Base-by-base conservation (phyloP, 169 alveolate genomes). In the Cryptosporidium ryanae region DNA sequence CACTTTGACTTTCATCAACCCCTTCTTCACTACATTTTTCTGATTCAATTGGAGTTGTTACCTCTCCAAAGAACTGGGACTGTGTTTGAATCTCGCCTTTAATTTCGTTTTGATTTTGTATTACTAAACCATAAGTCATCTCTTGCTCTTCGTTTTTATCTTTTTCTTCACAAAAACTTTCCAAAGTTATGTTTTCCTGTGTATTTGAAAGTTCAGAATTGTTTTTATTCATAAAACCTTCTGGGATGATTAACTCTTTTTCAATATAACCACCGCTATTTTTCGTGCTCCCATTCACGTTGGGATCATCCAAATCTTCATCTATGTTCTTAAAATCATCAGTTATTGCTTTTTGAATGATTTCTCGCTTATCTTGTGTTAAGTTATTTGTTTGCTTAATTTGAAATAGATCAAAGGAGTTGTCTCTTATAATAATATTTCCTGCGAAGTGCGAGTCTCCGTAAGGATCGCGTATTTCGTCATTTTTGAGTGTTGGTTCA, bases 291-390 rank as follows among this genome's bases (percentile, higher is more conserved):
- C 5, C 66, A 25, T 61, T 6, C 6, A 21, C 66, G 7, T 0
- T 61, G 4, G 5, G 43, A 7, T 61, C 44, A 13, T 31, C 66
- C 8, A 61, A 61, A 18, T 31, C 66, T 7, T 31, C 66, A 25
- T 46, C 54, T 46, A 52, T 52, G 5, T 52, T 5, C 27, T n/a
- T 52, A 6, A 52, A 17, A 52, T 52, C 27, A 52, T 52, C 27
- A 12, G 52, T 55, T n/a, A 68, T 15, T 10, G 83, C 83, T 18
- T 54, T 59, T n/a, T 68, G 34, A 21, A 68, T 68, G 15, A 68
- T 50, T 27, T 12, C 66, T 32, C 54, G 59, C 32, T 38, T 66
- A 23, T 68, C 83, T 13, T 68, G 66, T 17, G 18, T 21, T 2
- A 46, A 2, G 7, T 55, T 21, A 31, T 52, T 64, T 5, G 54